A percentile compares a stretch with the other conserved stretches of the same genome.
phyloP scores from a whole-genome alignment of 2,329 filamentous ascomycete genomes.

The Scortechinia acanthostroma region DNA sequence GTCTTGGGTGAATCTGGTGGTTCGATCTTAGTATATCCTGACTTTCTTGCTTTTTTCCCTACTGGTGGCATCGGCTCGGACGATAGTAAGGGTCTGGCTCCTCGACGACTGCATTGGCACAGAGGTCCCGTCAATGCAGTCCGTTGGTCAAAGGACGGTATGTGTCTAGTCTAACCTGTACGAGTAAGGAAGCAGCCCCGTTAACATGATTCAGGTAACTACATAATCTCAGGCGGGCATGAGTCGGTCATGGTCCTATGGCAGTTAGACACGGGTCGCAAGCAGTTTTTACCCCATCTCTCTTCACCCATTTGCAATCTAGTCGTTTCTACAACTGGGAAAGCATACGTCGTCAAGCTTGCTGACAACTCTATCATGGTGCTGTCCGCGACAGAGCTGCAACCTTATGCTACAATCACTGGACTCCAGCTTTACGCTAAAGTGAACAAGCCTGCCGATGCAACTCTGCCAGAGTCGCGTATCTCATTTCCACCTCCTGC shows the following conservation, averaged over 20 bases:
- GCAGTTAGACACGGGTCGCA: constrained; percentile 55
- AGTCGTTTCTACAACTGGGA: constrained; percentile 44
- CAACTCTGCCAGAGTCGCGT: too few species aligned
- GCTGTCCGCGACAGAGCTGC: constrained; percentile 51
- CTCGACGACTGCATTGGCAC: constrained; percentile 57
- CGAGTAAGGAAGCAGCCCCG: constrained; percentile 4
- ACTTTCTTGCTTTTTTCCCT: constrained; percentile 12
- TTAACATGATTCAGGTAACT: constrained; percentile 37
- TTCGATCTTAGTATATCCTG: constrained; percentile 24
- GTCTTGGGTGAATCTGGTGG: not conserved
- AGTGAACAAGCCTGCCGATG: not conserved
- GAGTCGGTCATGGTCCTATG: constrained; percentile 61
- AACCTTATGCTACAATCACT: constrained; percentile 48
- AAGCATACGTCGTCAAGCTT: constrained; percentile 48
- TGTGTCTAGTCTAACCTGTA: constrained; percentile 6
- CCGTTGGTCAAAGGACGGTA: constrained; percentile 57
- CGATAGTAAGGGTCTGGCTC: constrained; percentile 10
- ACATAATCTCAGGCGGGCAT: constrained; percentile 55
- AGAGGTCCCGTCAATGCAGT: constrained; percentile 45
- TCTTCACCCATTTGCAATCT: constrained; percentile 54
- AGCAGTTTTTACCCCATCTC: constrained; percentile 54
- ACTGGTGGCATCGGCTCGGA: not conserved
- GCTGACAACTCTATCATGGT: constrained; percentile 58
- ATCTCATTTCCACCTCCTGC: too few species aligned
- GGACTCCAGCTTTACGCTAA: constrained; percentile 33